Evolutionary conservation across 495 filamentous ascomycete species (phyloP), one percentile per base, ranked within the genome.

Genomic region (Aspergillus nanangensis): DNA sequence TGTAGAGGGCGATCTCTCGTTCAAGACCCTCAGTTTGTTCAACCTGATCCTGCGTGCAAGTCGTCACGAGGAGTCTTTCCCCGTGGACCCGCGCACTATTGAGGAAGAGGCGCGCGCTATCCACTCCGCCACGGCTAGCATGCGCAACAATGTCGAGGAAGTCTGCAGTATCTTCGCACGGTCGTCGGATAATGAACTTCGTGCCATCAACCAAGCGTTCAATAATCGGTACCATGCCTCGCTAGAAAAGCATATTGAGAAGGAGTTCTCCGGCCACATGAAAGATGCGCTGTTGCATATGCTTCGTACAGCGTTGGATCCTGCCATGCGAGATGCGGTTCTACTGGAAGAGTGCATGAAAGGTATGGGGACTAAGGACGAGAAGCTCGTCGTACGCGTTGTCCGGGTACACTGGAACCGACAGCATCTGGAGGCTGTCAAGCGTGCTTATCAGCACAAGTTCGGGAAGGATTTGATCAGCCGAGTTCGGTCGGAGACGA

Each of bases 201-300:
- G 87, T 20, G 90, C 91, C 37, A 87, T 96, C 45, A 78, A 77
- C 19, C 74, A 83, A 29, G 74, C 76, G 3, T 96, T 92, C 63
- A 64, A 79, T 35, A 66, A 76, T 23, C 79, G 78, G 33, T 93
- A 87, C 58, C 73, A 79, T 1, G 65, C 71, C 9, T 63, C 75
- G 15, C 69, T 98, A 8, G 83, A 88, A 44, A 79, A 80, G 21
- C 81, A 88, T 41, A 77, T 96, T 33, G 74, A 77, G 41, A 83
- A 77, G 68, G 83, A 93, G 57, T 95, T 96, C 66, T 84, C 83
- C 1, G 92, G 91, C 1, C 92, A 97, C 55, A 96, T 96, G 89
- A 78, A 91, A 65, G 77, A 86, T 20, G 90, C 89, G 0, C 66
- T 96, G n/a, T 62, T 90, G 32, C 80, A 78, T 42, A 88, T 95